phyloP scores from a whole-genome alignment of 768 basidiomycete genomes.

The Mycena maculata region DNA sequence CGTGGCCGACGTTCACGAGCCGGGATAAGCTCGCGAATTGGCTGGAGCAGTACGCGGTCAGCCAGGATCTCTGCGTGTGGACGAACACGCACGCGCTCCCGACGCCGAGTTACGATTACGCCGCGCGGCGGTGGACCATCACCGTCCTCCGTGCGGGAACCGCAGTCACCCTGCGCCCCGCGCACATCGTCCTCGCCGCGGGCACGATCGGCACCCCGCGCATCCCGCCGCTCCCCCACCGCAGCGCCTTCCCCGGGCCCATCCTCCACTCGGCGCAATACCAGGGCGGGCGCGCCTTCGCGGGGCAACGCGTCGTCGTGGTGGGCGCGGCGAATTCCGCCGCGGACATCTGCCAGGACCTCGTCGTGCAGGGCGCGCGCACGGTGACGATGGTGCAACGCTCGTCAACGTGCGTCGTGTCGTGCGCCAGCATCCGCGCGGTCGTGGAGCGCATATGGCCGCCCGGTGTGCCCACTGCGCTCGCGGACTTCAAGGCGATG shows the following conservation, averaged over 20 bases:
- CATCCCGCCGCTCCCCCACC: slow-evolving; percentile 42
- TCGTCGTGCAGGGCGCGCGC: slow-evolving; percentile 43
- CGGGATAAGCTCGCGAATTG: slow-evolving; percentile 56
- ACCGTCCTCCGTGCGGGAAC: slow-evolving; percentile 43
- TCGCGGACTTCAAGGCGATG: slow-evolving; percentile 35
- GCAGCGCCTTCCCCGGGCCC: slow-evolving; percentile 43
- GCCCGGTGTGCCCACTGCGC: slow-evolving; percentile 31
- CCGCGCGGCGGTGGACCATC: slow-evolving; percentile 46
- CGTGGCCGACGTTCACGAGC: slow-evolving; percentile 55
- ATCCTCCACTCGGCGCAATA: slow-evolving; percentile 47
- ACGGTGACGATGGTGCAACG: slow-evolving; percentile 57
- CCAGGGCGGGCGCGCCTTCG: slow-evolving; percentile 40
- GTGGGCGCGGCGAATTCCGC: slow-evolving; percentile 53
- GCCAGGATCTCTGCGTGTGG: slow-evolving; percentile 58
- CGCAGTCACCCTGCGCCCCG: slow-evolving; percentile 45
- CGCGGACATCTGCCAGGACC: slow-evolving; percentile 54
- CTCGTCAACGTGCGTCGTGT: slow-evolving; percentile 50
- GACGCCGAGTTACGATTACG: slow-evolving; percentile 46
- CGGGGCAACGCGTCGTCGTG: slow-evolving; percentile 50
- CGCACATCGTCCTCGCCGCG: slow-evolving; percentile 54
- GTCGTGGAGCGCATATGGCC: slow-evolving; percentile 24
- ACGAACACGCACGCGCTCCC: slow-evolving; percentile 47
- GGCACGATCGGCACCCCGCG: slow-evolving; percentile 49
- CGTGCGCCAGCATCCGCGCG: not conserved
- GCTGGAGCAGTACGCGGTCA: slow-evolving; percentile 54